Evolutionary conservation across 106 monocot genomes (phyloP), one percentile per base, ranked within the genome.

Genomic region (Dendrobium officinale): DNA sequence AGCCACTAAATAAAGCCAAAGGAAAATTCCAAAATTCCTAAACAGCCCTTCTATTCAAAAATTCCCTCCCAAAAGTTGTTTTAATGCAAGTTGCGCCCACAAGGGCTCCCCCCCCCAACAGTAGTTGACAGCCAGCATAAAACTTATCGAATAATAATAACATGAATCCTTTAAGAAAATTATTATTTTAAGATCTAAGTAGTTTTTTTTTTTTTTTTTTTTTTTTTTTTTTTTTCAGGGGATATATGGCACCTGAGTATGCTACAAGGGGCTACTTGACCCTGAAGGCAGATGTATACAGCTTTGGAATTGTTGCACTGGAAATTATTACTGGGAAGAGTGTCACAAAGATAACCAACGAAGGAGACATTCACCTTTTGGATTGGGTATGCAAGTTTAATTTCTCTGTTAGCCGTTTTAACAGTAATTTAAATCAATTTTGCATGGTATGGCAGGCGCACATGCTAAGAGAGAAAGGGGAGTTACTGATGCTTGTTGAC

Each of bases 161-260:
- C 27, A 27, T 27, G 27, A 27, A 27, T 27, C 27, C 27, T 27
- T 27, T 27, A 27, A 27, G 27, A 27, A 27, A 27, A 27, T 27
- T 27, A 27, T 27, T 27, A 27, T 37, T 37, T 37, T 37, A 11
- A 55, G 55, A 55, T 55, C 17, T 11, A 11, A 54, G 51, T 10
- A 26, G 26, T 54, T 54, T 1, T 6, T 2, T 0, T 11, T 6
- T 43, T 15, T 41, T 51, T 51, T 1, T 6, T 2, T 0, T 11
- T 6, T 43, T 15, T 41, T 64, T 1, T 16, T 18, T 41, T 9
- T 51, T 59, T n/a, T 82, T 43, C 81, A 90, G 90, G 75, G 90
- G 89, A 31, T 90, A 90, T 40, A 90, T 90, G 89, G 89, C 89
- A 48, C 89, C 89, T n/a, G 86, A 86, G 79, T 88, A 91, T 83